A percentile compares a stretch with the other conserved stretches of the same genome.
These are phyloP conservation scores for Phytophthora foliorum DNA, from an alignment of 352 stramenopile genomes.

Conservation along the genomic window DNA sequence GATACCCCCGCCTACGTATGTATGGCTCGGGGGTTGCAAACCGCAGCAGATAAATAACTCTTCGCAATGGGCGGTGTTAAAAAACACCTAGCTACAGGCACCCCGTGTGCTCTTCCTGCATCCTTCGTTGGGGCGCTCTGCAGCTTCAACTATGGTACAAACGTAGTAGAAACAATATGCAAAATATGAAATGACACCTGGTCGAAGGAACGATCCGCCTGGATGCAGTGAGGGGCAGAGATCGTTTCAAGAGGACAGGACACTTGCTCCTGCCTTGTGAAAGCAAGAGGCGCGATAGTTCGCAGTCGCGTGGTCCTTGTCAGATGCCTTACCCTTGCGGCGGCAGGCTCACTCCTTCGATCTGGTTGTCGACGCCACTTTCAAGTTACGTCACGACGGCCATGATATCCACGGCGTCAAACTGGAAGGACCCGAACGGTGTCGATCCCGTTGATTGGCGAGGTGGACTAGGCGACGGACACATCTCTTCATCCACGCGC, in stretches of 20 bases:
- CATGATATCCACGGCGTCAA: constrained; percentile 90
- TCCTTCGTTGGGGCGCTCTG: constrained; percentile 6
- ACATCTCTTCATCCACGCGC: constrained; percentile 60
- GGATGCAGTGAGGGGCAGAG: constrained; percentile 12
- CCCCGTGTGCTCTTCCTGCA: constrained; percentile 25
- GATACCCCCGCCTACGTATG: too few species aligned
- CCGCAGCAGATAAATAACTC: constrained; percentile 28
- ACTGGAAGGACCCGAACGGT: constrained; percentile 76
- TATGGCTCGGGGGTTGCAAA: too few species aligned
- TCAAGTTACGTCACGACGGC: constrained; percentile 80
- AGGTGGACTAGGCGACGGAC: constrained; percentile 50
- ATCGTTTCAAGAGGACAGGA: constrained; percentile 15
- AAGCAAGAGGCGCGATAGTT: constrained; percentile 28
- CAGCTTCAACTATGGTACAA: constrained; percentile 75
- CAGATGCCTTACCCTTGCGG: constrained; percentile 17
- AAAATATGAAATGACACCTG: constrained; percentile 46
- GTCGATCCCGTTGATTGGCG: constrained; percentile 43
- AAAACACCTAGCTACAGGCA: constrained; percentile 80
- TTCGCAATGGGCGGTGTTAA: constrained; percentile 82
- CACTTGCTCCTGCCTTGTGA: constrained; percentile 37
- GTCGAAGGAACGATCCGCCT: constrained; percentile 32
- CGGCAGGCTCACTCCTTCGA: constrained; percentile 23
- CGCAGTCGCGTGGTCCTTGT: constrained; percentile 23
- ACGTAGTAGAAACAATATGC: constrained; percentile 57
- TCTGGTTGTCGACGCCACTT: constrained; percentile 37